Evolutionary conservation across 2,329 filamentous ascomycete species (phyloP).

Genomic region (Fusarium torulosum): DNA sequence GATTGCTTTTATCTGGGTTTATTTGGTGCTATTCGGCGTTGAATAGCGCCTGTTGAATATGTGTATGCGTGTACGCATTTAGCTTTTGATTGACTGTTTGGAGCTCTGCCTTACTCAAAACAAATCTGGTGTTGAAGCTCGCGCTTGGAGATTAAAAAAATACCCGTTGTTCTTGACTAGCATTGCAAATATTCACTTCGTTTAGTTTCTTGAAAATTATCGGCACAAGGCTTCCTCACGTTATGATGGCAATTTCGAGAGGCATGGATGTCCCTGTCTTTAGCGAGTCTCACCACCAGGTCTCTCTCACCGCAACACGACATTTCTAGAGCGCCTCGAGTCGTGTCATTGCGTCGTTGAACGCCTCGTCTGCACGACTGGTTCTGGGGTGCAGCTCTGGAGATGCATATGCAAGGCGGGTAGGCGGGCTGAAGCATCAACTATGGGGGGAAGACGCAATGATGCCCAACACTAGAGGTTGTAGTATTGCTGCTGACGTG

Average conservation of each 20-base stretch:
- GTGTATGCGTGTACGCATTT: conserved; percentile 15
- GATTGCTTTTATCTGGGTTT: conserved; percentile 17
- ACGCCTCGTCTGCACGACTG: conserved; percentile 38
- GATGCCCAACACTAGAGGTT: conserved; percentile 44
- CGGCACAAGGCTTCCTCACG: conserved; percentile 3
- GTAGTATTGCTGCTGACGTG: conserved; percentile 33
- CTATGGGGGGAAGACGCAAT: conserved; percentile 38
- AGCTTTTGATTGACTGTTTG: conserved; percentile 15
- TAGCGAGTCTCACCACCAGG: conserved; percentile 8
- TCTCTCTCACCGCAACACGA: conserved; percentile 22
- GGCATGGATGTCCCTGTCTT: conserved; percentile 23
- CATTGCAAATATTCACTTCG: conserved; percentile 33
- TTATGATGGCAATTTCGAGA: conserved; percentile 17
- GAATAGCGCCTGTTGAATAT: conserved; percentile 27
- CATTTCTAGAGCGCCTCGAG: conserved; percentile 7
- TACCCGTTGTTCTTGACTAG: conserved; percentile 39
- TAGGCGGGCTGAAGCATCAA: conserved; percentile 22
- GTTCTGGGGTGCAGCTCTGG: conserved; percentile 35
- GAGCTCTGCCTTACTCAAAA: conserved; percentile 20
- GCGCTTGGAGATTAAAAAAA: conserved; percentile 39
- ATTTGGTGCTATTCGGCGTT: conserved; percentile 43
- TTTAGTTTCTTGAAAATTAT: conserved; percentile 28
- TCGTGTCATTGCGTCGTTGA: conserved; percentile 23
- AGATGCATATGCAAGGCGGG: conserved; percentile 25
- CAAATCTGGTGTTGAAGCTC: conserved; percentile 38